Evolutionary conservation across 192 early-diverging fungal genomes (phyloP).

Genomic region (Rhizophagus prolifer): DNA sequence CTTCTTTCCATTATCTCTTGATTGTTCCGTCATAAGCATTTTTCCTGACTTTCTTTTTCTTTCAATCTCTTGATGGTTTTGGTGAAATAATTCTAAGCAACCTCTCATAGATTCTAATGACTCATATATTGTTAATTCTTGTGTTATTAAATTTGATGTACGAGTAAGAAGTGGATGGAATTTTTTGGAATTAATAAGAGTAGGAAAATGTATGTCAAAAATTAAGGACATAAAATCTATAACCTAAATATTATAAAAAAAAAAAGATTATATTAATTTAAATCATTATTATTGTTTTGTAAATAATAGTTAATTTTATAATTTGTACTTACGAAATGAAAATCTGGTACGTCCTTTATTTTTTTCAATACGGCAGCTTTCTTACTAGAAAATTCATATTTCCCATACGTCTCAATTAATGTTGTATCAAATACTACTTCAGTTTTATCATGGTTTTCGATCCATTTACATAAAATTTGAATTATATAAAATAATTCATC

Average conservation of each 20-base stretch:
- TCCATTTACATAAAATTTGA: constrained; percentile 4
- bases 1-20: background rate
- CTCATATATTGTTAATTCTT: constrained; percentile 4
- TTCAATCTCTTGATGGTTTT: background rate
- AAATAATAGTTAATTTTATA: background rate
- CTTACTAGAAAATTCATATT: background rate
- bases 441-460: background rate
- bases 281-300: background rate
- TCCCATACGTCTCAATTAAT: too few species aligned
- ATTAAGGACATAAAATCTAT: constrained; percentile 3
- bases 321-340: background rate
- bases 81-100: background rate
- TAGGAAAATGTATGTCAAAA: constrained; percentile 4
- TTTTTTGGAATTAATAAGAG: background rate
- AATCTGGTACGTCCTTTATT: background rate
- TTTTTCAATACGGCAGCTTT: background rate
- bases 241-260: background rate
- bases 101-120: constrained; percentile 11
- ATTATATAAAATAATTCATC: background rate
- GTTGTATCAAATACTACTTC: background rate
- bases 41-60: background rate
- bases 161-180: background rate
- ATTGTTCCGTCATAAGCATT: background rate
- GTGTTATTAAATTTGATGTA: background rate
- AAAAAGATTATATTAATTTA: background rate